Conservation (phyloP, 2,329 filamentous ascomycete species). For the Cytospora piceicola region DNA sequence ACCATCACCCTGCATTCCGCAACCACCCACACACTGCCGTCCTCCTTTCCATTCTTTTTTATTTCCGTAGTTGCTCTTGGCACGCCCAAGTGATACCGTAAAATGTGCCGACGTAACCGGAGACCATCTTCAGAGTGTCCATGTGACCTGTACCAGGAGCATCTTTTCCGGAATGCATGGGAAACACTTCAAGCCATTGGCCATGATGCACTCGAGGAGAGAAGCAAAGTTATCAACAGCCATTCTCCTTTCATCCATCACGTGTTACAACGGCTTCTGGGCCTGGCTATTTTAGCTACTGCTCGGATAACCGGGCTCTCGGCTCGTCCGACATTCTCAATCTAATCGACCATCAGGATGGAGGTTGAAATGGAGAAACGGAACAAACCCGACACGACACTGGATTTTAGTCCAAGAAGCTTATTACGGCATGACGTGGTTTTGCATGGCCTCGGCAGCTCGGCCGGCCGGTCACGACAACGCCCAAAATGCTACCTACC, state of each 20-base stretch:
- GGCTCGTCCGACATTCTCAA: background rate
- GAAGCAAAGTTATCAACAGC: background rate
- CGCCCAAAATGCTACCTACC: no score
- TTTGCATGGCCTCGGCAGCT: constrained; percentile 1
- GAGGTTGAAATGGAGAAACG: background rate
- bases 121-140: background rate
- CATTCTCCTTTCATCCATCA: background rate
- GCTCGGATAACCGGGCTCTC: background rate
- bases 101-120: constrained; percentile 17
- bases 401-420: background rate
- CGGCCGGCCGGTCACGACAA: constrained; percentile 2
- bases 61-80: constrained; percentile 20
- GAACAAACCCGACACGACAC: constrained; percentile 1
- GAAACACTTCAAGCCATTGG: background rate
- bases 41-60: constrained; percentile 11
- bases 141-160: background rate
- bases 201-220: background rate
- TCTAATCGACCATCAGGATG: background rate
- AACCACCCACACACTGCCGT: constrained; percentile 9
- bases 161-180: background rate
- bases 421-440: constrained; percentile 3
- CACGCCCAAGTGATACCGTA: constrained; percentile 12
- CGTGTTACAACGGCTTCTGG: background rate
- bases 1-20: constrained; percentile 3
- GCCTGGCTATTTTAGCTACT: background rate